These are phyloP conservation scores for Magnaporthiopsis incrustans DNA, from an alignment of 2,329 filamentous ascomycete species.

Conservation along the genomic window DNA sequence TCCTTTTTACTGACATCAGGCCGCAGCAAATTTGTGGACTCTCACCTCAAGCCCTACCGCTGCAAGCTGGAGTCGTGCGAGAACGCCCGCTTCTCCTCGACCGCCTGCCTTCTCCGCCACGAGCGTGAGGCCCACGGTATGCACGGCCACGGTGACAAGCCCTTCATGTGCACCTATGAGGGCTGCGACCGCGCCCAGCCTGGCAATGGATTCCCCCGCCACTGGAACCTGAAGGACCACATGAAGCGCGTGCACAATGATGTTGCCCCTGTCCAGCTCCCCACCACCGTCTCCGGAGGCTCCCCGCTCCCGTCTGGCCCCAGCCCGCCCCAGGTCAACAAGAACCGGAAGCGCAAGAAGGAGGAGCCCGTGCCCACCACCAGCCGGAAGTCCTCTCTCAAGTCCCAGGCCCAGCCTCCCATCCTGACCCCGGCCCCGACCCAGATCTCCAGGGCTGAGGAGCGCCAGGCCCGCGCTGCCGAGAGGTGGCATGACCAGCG, in stretches of 20 bases:
- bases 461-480: conserved; percentile 31
- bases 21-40: conserved; percentile 88
- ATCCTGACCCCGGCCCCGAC: conserved; percentile 20
- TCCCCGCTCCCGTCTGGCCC: not conserved
- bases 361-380: conserved; percentile 34
- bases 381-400: conserved; percentile 40
- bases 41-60: conserved; percentile 90
- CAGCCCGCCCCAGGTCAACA: conserved; percentile 1
- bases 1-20: conserved; percentile 12
- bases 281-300: not conserved
- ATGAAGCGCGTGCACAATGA: conserved; percentile 89
- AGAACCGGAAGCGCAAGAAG: conserved; percentile 40
- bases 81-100: conserved; percentile 86
- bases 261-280: conserved; percentile 7
- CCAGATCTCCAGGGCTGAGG: conserved; percentile 17
- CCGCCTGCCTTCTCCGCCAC: conserved; percentile 86
- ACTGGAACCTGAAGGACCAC: conserved; percentile 95
- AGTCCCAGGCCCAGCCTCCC: conserved; percentile 18
- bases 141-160: conserved; percentile 89
- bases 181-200: conserved; percentile 77
- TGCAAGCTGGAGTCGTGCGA: conserved; percentile 83
- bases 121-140: conserved; percentile 94
- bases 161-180: conserved; percentile 79
- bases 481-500: conserved; percentile 56
- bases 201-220: conserved; percentile 85